Conservation (phyloP, 768 basidiomycete genomes). For the Leucocoprinus birnbaumii region DNA sequence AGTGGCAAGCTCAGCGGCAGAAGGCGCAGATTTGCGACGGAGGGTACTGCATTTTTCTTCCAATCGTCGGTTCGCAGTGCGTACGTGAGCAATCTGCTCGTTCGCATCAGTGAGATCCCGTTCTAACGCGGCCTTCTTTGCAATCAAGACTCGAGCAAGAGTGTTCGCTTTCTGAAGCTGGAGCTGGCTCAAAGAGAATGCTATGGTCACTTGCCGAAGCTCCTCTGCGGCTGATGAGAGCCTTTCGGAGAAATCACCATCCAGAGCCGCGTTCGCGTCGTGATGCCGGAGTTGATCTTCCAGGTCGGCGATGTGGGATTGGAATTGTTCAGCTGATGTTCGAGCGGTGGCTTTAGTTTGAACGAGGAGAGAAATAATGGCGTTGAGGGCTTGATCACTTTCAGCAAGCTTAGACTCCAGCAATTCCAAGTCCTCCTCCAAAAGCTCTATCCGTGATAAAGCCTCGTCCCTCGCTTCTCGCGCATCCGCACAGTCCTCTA, state of each 20-base stretch:
- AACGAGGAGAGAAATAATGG: slow-evolving; percentile 35
- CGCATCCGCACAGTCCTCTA: slow-evolving; percentile 81
- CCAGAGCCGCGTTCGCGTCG: neutral
- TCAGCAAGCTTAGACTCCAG: slow-evolving; percentile 26
- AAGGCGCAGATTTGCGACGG: slow-evolving; percentile 13
- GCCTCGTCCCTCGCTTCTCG: slow-evolving; percentile 72
- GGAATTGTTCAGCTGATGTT: neutral
- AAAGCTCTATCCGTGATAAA: slow-evolving; percentile 46
- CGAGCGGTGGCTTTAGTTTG: slow-evolving; percentile 27
- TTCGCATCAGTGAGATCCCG: neutral
- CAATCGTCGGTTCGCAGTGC: neutral
- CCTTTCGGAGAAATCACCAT: neutral
- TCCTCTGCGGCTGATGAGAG: neutral
- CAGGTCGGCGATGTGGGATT: neutral
- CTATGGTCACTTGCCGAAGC: neutral
- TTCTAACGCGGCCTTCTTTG: neutral
- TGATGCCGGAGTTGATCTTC: neutral
- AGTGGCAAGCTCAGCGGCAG: slow-evolving; percentile 15
- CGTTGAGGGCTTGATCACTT: slow-evolving; percentile 30
- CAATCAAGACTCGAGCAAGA: neutral
- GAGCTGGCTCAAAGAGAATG: slow-evolving; percentile 7
- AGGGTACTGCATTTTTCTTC: slow-evolving; percentile 1
- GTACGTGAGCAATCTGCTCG: neutral
- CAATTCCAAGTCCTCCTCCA: slow-evolving; percentile 60
- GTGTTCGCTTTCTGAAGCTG: slow-evolving; percentile 6